Percentiles rank a stretch among this genome's conserved stretches.
Evolutionary conservation across 2,329 filamentous ascomycete genomes (phyloP).

Genomic region (Diplodia corticola): DNA sequence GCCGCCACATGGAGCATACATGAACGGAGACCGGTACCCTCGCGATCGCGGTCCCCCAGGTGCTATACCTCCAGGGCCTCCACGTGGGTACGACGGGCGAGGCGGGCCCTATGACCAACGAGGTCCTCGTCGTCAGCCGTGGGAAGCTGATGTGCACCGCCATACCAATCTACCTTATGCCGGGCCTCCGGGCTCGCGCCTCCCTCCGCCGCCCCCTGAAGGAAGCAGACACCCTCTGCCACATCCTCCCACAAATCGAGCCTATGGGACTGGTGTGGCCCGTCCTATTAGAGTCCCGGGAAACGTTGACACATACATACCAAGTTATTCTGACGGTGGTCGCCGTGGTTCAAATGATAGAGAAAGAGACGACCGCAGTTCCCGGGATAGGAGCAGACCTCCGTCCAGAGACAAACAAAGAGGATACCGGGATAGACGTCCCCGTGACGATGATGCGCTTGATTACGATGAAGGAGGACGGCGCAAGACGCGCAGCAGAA

Average conservation of each 20-base stretch:
- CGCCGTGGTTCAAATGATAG: slow-evolving; percentile 27
- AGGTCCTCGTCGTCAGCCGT: slow-evolving; percentile 32
- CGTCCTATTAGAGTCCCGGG: slow-evolving; percentile 23
- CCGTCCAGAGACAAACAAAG: slow-evolving; percentile 38
- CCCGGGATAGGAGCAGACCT: slow-evolving; percentile 32
- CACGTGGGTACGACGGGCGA: slow-evolving; percentile 35
- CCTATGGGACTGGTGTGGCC: slow-evolving; percentile 23
- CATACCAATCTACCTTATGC: slow-evolving; percentile 23
- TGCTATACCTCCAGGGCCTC: slow-evolving; percentile 31
- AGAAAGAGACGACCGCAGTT: slow-evolving; percentile 37
- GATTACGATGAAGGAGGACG: slow-evolving; percentile 32
- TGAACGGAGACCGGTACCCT: slow-evolving; percentile 37
- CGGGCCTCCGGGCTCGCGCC: slow-evolving; percentile 24
- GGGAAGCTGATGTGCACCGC: slow-evolving; percentile 27
- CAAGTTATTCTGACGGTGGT: slow-evolving; percentile 38
- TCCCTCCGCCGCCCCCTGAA: slow-evolving; percentile 39
- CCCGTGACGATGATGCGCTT: slow-evolving; percentile 25
- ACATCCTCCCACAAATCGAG: slow-evolving; percentile 33
- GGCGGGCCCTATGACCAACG: slow-evolving; percentile 33
- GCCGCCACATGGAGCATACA: slow-evolving; percentile 34
- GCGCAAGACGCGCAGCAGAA: slow-evolving; percentile 36
- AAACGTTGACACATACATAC: slow-evolving; percentile 48
- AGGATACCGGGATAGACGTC: slow-evolving; percentile 30
- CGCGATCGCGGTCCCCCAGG: slow-evolving; percentile 45
- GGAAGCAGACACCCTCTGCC: slow-evolving; percentile 40